These are phyloP conservation scores for Saccharomyces hybrid DNA, from an alignment of 1,139 yeast genomes.

Conservation along the genomic window DNA sequence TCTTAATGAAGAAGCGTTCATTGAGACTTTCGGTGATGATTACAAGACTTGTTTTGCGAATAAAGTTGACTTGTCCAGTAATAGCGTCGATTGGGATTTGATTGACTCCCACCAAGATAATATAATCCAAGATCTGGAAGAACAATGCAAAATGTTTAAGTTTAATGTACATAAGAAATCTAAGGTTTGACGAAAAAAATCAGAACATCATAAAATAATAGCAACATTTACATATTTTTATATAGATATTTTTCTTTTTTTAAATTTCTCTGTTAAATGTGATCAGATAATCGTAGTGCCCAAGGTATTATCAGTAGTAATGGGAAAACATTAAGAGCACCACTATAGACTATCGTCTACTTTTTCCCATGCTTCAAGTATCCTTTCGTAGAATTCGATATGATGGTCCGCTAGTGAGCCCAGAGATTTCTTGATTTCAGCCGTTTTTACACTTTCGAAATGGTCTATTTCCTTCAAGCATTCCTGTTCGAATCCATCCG, in stretches of 20 bases:
- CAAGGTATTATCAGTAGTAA: not conserved
- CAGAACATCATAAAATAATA: not conserved
- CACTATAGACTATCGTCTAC: constrained; percentile 36
- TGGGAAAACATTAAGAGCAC: constrained; percentile 1
- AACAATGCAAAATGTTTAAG: constrained; percentile 5
- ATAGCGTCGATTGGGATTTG: constrained; percentile 24
- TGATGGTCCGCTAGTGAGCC: constrained; percentile 67
- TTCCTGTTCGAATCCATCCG: constrained; percentile 60
- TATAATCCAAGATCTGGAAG: constrained; percentile 16
- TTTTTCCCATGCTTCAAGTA: constrained; percentile 65
- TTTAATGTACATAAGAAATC: not conserved
- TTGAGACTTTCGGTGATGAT: constrained; percentile 42
- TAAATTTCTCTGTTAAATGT: no score
- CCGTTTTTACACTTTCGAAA: constrained; percentile 73
- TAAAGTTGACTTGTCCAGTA: constrained; percentile 22
- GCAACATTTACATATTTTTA: no score
- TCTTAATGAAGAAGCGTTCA: constrained; percentile 41
- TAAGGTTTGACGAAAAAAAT: not conserved
- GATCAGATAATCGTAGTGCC: no score
- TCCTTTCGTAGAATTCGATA: constrained; percentile 60
- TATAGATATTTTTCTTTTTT: no score
- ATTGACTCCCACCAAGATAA: constrained; percentile 22
- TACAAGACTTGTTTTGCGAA: constrained; percentile 31
- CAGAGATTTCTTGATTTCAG: constrained; percentile 67
- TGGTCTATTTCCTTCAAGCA: constrained; percentile 65